Evolutionary conservation across 1,284 basidiomycete genomes (phyloP).

Genomic region (Heliocybe sulcata): DNA sequence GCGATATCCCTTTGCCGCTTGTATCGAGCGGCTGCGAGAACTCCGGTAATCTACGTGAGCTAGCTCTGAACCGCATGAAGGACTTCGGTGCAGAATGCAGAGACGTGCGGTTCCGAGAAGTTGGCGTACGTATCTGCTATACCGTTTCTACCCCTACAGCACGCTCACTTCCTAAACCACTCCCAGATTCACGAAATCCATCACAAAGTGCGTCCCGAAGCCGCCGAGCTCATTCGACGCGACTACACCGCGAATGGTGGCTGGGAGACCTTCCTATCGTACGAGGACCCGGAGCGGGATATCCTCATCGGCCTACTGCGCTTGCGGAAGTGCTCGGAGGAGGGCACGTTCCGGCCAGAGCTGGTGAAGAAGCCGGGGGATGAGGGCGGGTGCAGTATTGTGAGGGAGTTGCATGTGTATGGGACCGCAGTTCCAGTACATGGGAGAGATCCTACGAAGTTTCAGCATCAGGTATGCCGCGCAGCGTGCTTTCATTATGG

Average conservation of each 20-base stretch:
- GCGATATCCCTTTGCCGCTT: conserved; percentile 93
- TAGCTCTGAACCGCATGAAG: conserved; percentile 96
- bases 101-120: conserved; percentile 97
- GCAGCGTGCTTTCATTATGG: neutral
- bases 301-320: conserved; percentile 94
- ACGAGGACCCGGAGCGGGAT: conserved; percentile 96
- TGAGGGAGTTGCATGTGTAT: conserved; percentile 97
- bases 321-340: conserved; percentile 91
- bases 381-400: conserved; percentile 87
- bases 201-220: conserved; percentile 93
- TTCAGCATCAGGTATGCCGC: conserved; percentile 79
- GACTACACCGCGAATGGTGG: conserved; percentile 98
- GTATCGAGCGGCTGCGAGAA: conserved; percentile 98
- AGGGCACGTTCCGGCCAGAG: conserved; percentile 95
- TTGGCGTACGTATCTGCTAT: conserved; percentile 63
- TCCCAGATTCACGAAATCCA: conserved; percentile 94
- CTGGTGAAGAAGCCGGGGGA: conserved; percentile 59
- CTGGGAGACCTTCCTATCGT: conserved; percentile 99
- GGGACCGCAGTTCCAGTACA: conserved; percentile 98
- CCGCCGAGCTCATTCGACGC: conserved; percentile 92
- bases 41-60: conserved; percentile 91
- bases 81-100: conserved; percentile 98
- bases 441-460: conserved; percentile 95
- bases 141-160: neutral
- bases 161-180: neutral